phyloP scores from a whole-genome alignment of 2,329 filamentous ascomycete genomes.

The Ophiostoma sp. region DNA sequence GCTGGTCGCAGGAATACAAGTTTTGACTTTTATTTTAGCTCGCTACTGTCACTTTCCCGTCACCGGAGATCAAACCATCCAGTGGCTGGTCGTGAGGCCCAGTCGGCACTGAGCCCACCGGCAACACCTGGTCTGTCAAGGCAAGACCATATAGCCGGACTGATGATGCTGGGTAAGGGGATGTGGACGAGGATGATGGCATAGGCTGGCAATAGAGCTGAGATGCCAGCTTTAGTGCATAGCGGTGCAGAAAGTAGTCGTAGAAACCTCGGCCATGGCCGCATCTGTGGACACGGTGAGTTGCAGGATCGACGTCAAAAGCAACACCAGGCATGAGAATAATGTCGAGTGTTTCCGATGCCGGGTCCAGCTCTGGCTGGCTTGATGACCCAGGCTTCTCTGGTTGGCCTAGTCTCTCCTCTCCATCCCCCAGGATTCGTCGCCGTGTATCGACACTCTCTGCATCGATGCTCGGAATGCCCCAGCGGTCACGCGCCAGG shows the following conservation, averaged over 20 bases:
- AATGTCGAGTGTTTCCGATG: slow-evolving; percentile 59
- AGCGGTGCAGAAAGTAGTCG: slow-evolving; percentile 82
- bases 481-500: slow-evolving; percentile 77
- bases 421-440: slow-evolving; percentile 66
- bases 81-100: slow-evolving; percentile 72
- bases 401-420: slow-evolving; percentile 27
- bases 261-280: slow-evolving; percentile 97
- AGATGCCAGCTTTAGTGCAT: slow-evolving; percentile 42
- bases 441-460: slow-evolving; percentile 60
- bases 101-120: slow-evolving; percentile 61
- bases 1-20: background rate
- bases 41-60: slow-evolving; percentile 43
- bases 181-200: slow-evolving; percentile 18
- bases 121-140: slow-evolving; percentile 77
- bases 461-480: slow-evolving; percentile 77
- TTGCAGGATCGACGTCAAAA: slow-evolving; percentile 62
- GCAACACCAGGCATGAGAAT: slow-evolving; percentile 90
- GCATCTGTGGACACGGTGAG: slow-evolving; percentile 61
- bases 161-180: slow-evolving; percentile 36
- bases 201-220: too few species aligned
- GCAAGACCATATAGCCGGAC: slow-evolving; percentile 68
- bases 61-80: slow-evolving; percentile 69
- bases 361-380: background rate
- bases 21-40: background rate
- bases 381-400: slow-evolving; percentile 24